These are phyloP conservation scores for Bretziella fagacearum DNA, from an alignment of 2,329 filamentous ascomycete genomes.

Conservation along the genomic window DNA sequence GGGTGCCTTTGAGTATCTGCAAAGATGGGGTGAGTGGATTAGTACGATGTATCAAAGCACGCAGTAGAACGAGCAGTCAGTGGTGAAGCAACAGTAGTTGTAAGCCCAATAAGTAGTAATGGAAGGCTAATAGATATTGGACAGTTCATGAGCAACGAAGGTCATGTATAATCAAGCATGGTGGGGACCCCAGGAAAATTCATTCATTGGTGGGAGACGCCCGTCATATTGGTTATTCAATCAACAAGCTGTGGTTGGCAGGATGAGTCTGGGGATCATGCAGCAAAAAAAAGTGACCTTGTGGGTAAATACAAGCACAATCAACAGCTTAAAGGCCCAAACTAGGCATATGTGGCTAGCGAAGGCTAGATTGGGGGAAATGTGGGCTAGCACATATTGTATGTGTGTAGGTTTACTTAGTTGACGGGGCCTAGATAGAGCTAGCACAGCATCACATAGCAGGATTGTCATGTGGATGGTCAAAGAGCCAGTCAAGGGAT, in stretches of 20 bases:
- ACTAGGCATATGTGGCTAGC: neutral
- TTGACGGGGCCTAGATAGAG: neutral
- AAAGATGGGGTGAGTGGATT: constrained; percentile 11
- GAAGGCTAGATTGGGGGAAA: constrained; percentile 12
- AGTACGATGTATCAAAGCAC: constrained; percentile 6
- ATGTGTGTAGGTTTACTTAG: neutral
- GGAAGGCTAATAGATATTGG: neutral
- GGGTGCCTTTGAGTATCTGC: constrained; percentile 10
- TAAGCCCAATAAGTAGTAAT: too few species aligned
- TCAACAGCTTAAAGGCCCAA: neutral
- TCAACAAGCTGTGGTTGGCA: neutral
- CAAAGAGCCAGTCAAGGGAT: too few species aligned
- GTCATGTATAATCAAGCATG: neutral
- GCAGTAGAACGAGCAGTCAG: too few species aligned
- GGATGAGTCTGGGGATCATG: neutral
- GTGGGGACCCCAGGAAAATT: neutral
- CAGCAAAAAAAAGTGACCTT: neutral
- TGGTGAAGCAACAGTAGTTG: too few species aligned
- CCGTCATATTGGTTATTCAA: neutral
- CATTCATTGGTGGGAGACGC: neutral
- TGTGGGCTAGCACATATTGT: neutral
- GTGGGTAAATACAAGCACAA: neutral
- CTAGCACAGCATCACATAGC: neutral
- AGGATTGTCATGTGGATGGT: too few species aligned
- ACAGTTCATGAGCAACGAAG: neutral